These are phyloP conservation scores for Ophiostoma triangulosporum DNA, from an alignment of 2,329 filamentous ascomycete species.

Conservation along the genomic window DNA sequence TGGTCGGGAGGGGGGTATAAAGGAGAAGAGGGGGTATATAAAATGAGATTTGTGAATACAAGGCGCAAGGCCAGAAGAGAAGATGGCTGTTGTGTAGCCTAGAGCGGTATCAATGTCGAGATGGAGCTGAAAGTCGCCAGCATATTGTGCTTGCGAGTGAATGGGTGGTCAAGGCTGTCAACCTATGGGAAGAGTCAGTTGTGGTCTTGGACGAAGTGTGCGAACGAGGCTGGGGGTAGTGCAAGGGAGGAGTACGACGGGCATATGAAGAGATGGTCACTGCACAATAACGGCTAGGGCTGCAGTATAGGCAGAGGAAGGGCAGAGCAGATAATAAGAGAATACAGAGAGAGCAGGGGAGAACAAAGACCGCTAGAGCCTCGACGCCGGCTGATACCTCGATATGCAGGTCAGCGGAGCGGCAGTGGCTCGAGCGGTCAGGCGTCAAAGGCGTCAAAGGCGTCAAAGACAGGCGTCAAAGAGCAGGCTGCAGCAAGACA, in stretches of 20 bases:
- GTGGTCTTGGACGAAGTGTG: no score
- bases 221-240: not conserved
- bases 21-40: not conserved
- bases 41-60: not conserved
- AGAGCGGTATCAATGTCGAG: constrained; percentile 23
- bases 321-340: not conserved
- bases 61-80: not conserved
- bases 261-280: no score
- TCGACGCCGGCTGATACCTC: not conserved
- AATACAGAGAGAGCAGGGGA: not conserved
- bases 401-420: not conserved
- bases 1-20: constrained; percentile 18
- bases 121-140: constrained; percentile 38
- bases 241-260: no score
- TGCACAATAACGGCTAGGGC: no score
- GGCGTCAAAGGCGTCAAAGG: no score
- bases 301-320: not conserved
- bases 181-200: not conserved
- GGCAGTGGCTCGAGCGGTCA: not conserved
- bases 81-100: not conserved
- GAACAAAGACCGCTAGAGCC: not conserved
- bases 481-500: not conserved
- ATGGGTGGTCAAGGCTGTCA: not conserved
- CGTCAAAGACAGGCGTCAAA: no score
- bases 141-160: constrained; percentile 29